Evolutionary conservation across 2,329 filamentous ascomycete genomes (phyloP).

Genomic region (Neonectria faginata): DNA sequence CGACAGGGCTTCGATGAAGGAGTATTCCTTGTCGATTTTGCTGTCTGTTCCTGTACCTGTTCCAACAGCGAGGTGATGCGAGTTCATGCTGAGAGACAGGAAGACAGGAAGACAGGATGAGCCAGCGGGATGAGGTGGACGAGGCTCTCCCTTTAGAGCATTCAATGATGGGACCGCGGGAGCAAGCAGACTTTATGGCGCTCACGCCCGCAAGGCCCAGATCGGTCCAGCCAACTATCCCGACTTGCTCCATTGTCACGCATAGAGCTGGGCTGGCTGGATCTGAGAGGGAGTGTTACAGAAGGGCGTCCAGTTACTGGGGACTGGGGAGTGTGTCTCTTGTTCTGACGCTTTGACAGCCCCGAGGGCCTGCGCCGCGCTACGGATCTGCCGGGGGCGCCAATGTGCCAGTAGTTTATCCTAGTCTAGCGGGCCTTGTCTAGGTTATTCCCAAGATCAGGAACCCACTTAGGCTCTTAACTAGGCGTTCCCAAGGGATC

Average conservation of each 20-base stretch:
- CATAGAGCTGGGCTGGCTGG: constrained; percentile 5
- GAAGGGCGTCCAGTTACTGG: too few relatives aligned
- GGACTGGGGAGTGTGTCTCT: neutral
- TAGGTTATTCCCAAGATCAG: constrained; percentile 22
- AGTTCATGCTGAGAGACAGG: constrained; percentile 38
- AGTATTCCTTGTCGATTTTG: constrained; percentile 46
- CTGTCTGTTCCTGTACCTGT: constrained; percentile 15
- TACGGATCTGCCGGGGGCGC: constrained; percentile 43
- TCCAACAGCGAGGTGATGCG: constrained; percentile 37
- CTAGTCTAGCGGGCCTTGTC: constrained; percentile 2
- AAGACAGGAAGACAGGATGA: constrained; percentile 18
- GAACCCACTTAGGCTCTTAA: constrained; percentile 17
- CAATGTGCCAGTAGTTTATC: constrained; percentile 25
- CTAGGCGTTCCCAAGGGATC: constrained; percentile 26
- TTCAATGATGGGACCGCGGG: constrained; percentile 26
- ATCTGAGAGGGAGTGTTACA: neutral
- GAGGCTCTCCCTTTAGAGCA: constrained; percentile 35
- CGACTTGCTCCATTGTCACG: constrained; percentile 14
- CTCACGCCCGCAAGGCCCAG: constrained; percentile 27
- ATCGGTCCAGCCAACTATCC: constrained; percentile 23
- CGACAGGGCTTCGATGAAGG: constrained; percentile 48
- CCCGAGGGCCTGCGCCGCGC: constrained; percentile 26
- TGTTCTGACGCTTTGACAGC: constrained; percentile 30
- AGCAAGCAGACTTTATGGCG: constrained; percentile 45
- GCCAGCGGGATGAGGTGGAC: constrained; percentile 24